Evolutionary conservation across 2,329 filamentous ascomycete genomes (phyloP).

Genomic region (Alternaria panax): DNA sequence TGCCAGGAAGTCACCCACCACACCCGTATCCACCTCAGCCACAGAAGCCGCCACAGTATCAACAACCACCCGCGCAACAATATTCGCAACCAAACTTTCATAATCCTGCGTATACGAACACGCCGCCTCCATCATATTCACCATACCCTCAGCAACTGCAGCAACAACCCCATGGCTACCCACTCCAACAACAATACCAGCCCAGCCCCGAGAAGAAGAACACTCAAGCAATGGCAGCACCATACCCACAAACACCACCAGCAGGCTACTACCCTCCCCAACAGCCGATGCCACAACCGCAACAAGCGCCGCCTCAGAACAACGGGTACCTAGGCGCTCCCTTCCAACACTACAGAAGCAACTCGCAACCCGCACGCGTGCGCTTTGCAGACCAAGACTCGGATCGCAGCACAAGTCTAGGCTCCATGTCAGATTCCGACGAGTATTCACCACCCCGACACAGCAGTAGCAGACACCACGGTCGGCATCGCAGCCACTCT

Average conservation of each 20-base stretch:
- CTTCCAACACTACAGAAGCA: constrained; percentile 34
- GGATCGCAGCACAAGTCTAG: constrained; percentile 27
- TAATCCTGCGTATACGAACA: constrained; percentile 17
- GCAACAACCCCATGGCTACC: constrained; percentile 32
- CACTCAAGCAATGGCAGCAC: constrained; percentile 14
- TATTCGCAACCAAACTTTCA: constrained; percentile 19
- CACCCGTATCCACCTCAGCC: constrained; percentile 21
- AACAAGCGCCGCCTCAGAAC: constrained; percentile 20
- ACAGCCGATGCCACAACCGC: constrained; percentile 2
- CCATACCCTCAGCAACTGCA: constrained; percentile 30
- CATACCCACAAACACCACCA: constrained; percentile 32
- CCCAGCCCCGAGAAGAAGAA: constrained; percentile 12
- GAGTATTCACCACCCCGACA: constrained; percentile 23
- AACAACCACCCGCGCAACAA: constrained; percentile 23
- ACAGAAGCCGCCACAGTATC: constrained; percentile 25
- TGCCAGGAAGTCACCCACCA: constrained; percentile 26
- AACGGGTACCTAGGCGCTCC: constrained; percentile 38
- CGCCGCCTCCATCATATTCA: constrained; percentile 14
- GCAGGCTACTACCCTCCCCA: constrained; percentile 21
- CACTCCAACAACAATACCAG: constrained; percentile 21
- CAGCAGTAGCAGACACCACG: constrained; percentile 20
- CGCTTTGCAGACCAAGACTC: constrained; percentile 39
- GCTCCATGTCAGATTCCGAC: constrained; percentile 29
- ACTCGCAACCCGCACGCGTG: constrained; percentile 45
- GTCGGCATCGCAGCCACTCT: constrained; percentile 14